phyloP scores from a whole-genome alignment of 495 filamentous ascomycete species.

The Daldinia concentrica region DNA sequence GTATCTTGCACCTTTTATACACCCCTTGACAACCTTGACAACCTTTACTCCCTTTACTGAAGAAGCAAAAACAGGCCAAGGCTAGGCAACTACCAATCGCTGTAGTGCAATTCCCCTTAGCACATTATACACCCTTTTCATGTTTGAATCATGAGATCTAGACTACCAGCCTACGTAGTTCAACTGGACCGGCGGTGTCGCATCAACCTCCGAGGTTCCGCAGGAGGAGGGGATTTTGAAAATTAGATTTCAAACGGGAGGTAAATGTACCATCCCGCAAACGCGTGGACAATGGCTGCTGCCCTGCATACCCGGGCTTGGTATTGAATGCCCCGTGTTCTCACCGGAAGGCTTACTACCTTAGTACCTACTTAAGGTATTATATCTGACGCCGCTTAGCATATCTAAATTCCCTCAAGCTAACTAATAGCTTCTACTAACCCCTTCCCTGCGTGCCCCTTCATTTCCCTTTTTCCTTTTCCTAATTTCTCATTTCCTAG shows the following conservation, averaged over 20 bases:
- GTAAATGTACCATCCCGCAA: slow-evolving; percentile 17
- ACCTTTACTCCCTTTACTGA: no score
- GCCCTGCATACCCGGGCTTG: slow-evolving; percentile 34
- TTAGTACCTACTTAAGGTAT: neutral
- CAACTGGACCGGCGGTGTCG: neutral
- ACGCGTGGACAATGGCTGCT: slow-evolving; percentile 16
- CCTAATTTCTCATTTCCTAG: no score
- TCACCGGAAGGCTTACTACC: slow-evolving; percentile 34
- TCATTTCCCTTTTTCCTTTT: slow-evolving; percentile 14
- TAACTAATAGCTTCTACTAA: slow-evolving; percentile 19
- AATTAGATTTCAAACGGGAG: slow-evolving; percentile 8
- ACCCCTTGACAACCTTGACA: neutral
- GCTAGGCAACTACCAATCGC: slow-evolving; percentile 19
- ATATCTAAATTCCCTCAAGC: slow-evolving; percentile 37
- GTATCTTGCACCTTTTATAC: neutral
- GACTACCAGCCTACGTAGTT: neutral
- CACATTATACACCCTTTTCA: slow-evolving; percentile 1
- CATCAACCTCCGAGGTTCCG: slow-evolving; percentile 29
- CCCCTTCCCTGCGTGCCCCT: slow-evolving; percentile 14
- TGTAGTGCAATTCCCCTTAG: neutral
- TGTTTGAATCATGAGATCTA: slow-evolving; percentile 16
- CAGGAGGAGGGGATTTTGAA: slow-evolving; percentile 18
- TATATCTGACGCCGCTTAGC: slow-evolving; percentile 39
- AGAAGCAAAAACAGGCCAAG: neutral
- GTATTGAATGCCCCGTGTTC: slow-evolving; percentile 20